Percentiles rank a stretch among this genome's conserved stretches.
Conservation (phyloP, 305 asterid species). For the Caryopteris hybrid region DNA sequence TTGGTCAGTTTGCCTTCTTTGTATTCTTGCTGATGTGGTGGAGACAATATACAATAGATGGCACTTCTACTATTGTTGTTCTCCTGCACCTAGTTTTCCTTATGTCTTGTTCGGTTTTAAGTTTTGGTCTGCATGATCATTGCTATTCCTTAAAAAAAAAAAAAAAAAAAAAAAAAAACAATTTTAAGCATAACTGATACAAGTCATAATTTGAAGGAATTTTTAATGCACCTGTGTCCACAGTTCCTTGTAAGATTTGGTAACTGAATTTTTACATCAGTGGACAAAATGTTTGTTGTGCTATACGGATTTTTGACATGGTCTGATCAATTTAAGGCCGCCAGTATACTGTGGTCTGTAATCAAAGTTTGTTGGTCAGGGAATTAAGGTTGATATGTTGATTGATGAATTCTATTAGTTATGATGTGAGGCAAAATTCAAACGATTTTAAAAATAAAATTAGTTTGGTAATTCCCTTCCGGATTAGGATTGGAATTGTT, state of each 20-base stretch:
- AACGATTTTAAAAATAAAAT: background rate
- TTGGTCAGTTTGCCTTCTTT: background rate
- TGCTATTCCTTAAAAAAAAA: too few relatives aligned
- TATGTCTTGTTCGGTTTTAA: background rate
- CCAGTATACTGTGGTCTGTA: background rate
- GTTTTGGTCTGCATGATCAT: background rate
- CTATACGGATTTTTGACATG: background rate
- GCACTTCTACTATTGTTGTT: background rate
- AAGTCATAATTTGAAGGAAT: background rate
- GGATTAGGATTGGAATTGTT: background rate
- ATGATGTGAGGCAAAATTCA: background rate
- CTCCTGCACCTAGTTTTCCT: constrained; percentile 5
- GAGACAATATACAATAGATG: background rate
- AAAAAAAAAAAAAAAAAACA: too few relatives aligned
- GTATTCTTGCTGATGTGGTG: background rate
- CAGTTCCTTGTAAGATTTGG: background rate
- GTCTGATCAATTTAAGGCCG: background rate
- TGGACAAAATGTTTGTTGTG: background rate
- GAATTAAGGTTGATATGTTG: background rate
- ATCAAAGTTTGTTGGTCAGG: background rate
- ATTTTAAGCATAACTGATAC: background rate
- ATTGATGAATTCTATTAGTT: background rate
- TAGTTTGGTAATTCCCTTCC: background rate
- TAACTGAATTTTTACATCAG: background rate
- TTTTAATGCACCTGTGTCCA: background rate